Conservation (phyloP, 163 green algal species). For the Chlorella variabilis region DNA sequence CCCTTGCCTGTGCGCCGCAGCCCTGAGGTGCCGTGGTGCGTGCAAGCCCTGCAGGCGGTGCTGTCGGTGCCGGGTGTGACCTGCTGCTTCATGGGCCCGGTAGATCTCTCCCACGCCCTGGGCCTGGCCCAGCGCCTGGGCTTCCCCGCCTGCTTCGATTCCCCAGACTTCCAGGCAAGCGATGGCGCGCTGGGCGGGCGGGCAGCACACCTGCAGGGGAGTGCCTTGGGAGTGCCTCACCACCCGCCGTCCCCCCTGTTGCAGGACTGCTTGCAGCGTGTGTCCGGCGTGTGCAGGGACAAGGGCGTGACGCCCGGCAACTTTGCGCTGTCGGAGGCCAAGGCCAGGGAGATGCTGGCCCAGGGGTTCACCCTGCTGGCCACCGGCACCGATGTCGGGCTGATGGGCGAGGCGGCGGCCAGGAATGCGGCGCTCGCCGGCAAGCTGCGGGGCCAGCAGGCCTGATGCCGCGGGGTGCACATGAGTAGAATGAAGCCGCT, state of each 20-base stretch:
- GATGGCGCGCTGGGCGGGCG: too few species aligned
- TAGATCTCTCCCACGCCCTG: constrained; percentile 36
- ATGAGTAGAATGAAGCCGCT: too few species aligned
- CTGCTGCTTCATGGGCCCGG: constrained; percentile 38
- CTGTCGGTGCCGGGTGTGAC: constrained; percentile 33
- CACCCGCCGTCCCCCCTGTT: too few species aligned
- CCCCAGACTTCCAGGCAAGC: constrained; percentile 30
- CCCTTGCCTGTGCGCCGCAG: too few species aligned
- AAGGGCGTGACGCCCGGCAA: constrained; percentile 28
- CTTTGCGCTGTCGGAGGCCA: constrained; percentile 26
- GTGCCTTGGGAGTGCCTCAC: too few species aligned
- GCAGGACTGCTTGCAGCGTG: not conserved
- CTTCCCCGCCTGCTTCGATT: constrained; percentile 36
- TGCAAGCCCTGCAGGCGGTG: constrained; percentile 12
- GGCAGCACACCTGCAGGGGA: too few species aligned
- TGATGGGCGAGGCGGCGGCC: constrained; percentile 30
- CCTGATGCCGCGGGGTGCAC: too few species aligned
- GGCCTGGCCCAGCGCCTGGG: constrained; percentile 30
- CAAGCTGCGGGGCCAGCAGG: constrained; percentile 5
- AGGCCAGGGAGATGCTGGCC: constrained; percentile 22
- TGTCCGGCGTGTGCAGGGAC: constrained; percentile 10
- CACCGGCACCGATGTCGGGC: constrained; percentile 40
- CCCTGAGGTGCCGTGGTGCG: too few species aligned
- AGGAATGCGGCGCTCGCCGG: constrained; percentile 8
- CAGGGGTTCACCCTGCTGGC: constrained; percentile 37